Conservation (phyloP, 2,329 filamentous ascomycete genomes). For the Fonsecaea multimorphosa region DNA sequence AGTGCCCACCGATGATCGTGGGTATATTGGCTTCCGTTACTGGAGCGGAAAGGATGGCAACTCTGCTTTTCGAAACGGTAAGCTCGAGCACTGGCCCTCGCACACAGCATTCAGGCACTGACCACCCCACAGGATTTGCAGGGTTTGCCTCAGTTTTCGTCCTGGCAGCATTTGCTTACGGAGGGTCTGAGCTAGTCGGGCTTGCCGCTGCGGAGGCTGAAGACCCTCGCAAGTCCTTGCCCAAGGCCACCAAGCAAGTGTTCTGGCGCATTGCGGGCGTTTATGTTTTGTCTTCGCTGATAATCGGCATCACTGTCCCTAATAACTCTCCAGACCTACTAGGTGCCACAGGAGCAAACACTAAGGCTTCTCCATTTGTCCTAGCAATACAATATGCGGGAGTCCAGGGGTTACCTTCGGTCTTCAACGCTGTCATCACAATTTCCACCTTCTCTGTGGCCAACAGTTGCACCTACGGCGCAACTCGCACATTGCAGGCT, state of each 20-base stretch:
- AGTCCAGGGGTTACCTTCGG: slow-evolving; percentile 76
- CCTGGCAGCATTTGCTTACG: slow-evolving; percentile 67
- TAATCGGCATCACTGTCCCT: slow-evolving; percentile 82
- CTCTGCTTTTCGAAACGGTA: slow-evolving; percentile 68
- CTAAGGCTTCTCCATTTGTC: slow-evolving; percentile 85
- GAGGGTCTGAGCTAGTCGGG: slow-evolving; percentile 67
- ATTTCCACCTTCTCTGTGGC: slow-evolving; percentile 87
- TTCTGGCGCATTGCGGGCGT: slow-evolving; percentile 89
- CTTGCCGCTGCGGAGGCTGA: slow-evolving; percentile 64
- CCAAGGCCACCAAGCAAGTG: slow-evolving; percentile 83
- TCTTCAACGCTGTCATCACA: slow-evolving; percentile 93
- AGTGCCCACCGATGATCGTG: slow-evolving; percentile 61
- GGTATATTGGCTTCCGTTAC: slow-evolving; percentile 73
- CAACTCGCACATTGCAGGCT: slow-evolving; percentile 84
- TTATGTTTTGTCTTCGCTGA: slow-evolving; percentile 71
- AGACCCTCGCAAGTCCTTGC: slow-evolving; percentile 72
- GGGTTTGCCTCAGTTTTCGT: slow-evolving; percentile 70
- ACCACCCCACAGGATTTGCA: slow-evolving; percentile 63
- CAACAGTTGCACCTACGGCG: slow-evolving; percentile 89
- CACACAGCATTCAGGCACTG: neutral
- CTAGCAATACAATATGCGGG: slow-evolving; percentile 86
- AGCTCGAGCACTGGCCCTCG: neutral
- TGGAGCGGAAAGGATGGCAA: slow-evolving; percentile 68
- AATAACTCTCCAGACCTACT: slow-evolving; percentile 71
- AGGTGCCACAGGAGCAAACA: slow-evolving; percentile 63